Conservation (phyloP, 2,329 filamentous ascomycete genomes). For the Allantophomopsis lycopodina region DNA sequence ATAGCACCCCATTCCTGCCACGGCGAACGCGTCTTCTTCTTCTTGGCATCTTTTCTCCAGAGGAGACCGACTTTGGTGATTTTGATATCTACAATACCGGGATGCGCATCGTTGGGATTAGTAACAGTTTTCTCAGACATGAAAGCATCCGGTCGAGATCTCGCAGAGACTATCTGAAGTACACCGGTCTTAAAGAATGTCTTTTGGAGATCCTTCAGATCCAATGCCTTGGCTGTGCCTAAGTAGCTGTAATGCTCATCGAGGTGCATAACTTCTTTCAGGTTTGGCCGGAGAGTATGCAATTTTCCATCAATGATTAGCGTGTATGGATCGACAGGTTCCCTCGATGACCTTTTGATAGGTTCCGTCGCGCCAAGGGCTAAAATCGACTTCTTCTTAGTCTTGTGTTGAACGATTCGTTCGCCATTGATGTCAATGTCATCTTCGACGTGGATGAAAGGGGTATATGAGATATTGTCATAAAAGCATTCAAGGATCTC, state of each 20-base stretch:
- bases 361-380: constrained; percentile 51
- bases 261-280: constrained; percentile 84
- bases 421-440: constrained; percentile 71
- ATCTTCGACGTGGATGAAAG: constrained; percentile 95
- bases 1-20: constrained; percentile 99
- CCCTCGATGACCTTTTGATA: constrained; percentile 51
- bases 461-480: constrained; percentile 96
- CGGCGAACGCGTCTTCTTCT: constrained; percentile 84
- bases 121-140: constrained; percentile 75
- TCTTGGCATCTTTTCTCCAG: constrained; percentile 90
- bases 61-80: constrained; percentile 90
- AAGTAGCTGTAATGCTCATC: constrained; percentile 88
- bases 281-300: constrained; percentile 66
- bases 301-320: constrained; percentile 84
- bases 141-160: constrained; percentile 89
- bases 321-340: constrained; percentile 90
- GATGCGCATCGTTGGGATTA: constrained; percentile 76
- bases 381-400: constrained; percentile 57
- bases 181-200: constrained; percentile 87
- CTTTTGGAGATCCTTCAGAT: constrained; percentile 70
- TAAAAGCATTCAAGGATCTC: constrained; percentile 94
- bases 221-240: constrained; percentile 60
- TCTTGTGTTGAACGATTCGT: constrained; percentile 56
- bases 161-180: constrained; percentile 85
- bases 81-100: constrained; percentile 92